phyloP scores from a whole-genome alignment of 257 asterid species.

The Euphrasia confusa region DNA sequence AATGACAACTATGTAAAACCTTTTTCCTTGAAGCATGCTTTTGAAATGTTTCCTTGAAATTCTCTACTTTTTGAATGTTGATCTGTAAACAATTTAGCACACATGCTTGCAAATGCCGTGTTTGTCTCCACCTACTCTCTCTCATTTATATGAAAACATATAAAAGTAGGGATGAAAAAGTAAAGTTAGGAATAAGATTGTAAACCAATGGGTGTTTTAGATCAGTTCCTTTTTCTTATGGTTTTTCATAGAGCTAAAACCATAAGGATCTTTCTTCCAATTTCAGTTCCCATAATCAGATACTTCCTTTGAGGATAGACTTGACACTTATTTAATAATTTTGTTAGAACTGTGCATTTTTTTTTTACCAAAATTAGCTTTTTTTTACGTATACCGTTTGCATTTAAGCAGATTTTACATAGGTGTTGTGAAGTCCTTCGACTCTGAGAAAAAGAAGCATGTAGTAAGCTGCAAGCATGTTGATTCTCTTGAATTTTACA shows the following conservation, averaged over 20 bases:
- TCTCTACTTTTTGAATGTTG: conserved; percentile 1
- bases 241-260: conserved; percentile 14
- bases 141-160: not conserved
- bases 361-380: conserved; percentile 13
- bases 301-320: conserved; percentile 3
- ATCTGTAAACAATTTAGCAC: conserved; percentile 8
- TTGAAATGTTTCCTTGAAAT: conserved; percentile 8
- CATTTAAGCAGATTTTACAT: conserved; percentile 65
- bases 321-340: not conserved
- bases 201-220: conserved; percentile 7
- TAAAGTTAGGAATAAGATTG: conserved; percentile 8
- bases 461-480: conserved; percentile 57
- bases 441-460: conserved; percentile 70
- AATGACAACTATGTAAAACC: conserved; percentile 12
- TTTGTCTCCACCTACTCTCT: not conserved
- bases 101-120: not conserved
- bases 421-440: conserved; percentile 86
- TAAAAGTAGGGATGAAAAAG: not conserved
- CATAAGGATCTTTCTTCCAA: conserved; percentile 11
- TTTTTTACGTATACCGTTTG: conserved; percentile 11
- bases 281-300: conserved; percentile 10
- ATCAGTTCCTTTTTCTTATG: conserved; percentile 2
- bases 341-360: conserved; percentile 8
- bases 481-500: conserved; percentile 16
- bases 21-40: conserved; percentile 17